phyloP scores from a whole-genome alignment of 202 grass and related monocot genomes.

The Panicum hallii region DNA sequence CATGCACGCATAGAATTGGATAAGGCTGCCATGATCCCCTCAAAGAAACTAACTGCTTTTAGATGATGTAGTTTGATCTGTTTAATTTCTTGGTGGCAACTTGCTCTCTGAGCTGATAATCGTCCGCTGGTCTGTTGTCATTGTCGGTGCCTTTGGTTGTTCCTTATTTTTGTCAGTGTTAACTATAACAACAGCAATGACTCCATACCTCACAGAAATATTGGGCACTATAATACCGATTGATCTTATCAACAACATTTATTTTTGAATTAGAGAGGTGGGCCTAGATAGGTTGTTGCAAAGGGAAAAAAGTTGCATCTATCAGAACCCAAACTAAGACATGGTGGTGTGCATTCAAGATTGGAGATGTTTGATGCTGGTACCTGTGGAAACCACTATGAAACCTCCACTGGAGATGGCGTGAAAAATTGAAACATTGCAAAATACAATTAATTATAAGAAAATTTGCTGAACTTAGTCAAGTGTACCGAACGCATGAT shows the following conservation, averaged over 20 bases:
- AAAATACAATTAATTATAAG: neutral
- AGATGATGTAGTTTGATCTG: neutral
- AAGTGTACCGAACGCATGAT: neutral
- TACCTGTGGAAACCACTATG: neutral
- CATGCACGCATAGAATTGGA: constrained; percentile 13
- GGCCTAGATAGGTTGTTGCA: neutral
- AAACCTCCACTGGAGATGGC: no score
- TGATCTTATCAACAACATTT: neutral
- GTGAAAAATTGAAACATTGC: no score
- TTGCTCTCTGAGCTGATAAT: constrained; percentile 3
- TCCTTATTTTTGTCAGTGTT: neutral
- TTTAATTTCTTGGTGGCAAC: neutral
- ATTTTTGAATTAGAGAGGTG: neutral
- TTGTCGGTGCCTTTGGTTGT: neutral
- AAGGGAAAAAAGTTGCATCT: neutral
- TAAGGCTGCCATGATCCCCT: neutral
- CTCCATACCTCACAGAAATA: neutral
- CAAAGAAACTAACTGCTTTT: neutral
- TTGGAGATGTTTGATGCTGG: neutral
- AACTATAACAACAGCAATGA: neutral
- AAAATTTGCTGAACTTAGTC: neutral
- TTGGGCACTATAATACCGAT: neutral
- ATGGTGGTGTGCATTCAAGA: neutral
- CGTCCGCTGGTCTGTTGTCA: neutral
- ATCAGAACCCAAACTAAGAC: neutral